Base-by-base conservation (phyloP, 768 basidiomycete genomes). In the Hydnum rufescens region DNA sequence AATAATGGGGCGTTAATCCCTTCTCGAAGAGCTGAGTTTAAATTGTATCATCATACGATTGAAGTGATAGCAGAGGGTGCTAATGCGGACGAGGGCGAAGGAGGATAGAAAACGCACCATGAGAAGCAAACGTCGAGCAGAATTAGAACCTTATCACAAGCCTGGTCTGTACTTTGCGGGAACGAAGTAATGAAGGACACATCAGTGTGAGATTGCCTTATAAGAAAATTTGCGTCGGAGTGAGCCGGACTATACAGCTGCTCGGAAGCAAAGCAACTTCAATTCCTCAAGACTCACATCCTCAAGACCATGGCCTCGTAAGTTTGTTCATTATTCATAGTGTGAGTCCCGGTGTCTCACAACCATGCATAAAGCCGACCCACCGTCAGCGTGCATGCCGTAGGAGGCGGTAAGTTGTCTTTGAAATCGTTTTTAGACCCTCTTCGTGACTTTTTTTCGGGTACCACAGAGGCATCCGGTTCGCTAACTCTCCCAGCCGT, bases 401-500 rank as follows among this genome's bases (percentile, higher is more conserved):
- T 39, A 13, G 36, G 36, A 39, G 36, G 36, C 36, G 36, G 36
- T 39, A 13, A 39, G 36, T 39, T 13, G 22, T 22, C 22, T 22
- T 39, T 13, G 22, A 39, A 39, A 39, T 13, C 13, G 22, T 39
- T 22, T 13, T 39, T 39, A 22, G 36, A 39, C 13, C 13, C 22
- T 13, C 22, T 39, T 39, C 13, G 13, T 39, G 36, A 39, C 36
- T 13, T 22, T 13, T 22, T 22, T 39, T 39, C 36, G 13, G 36
- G 22, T n/a, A n/a, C n/a, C 36, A 22, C 36, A 39, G 36, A 39
- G 36, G 36, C 36, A 39, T 39, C 36, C 13, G 22, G 36, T 66
- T 93, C 89, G 46, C 78, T 92, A 51, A 84, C 87, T 53, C 83
- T 92, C 61, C 89, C 93, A 51, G 88, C 89, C 62, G 95, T 99